phyloP scores from a whole-genome alignment of 768 basidiomycete species.

The Leccinum subgranulosum region DNA sequence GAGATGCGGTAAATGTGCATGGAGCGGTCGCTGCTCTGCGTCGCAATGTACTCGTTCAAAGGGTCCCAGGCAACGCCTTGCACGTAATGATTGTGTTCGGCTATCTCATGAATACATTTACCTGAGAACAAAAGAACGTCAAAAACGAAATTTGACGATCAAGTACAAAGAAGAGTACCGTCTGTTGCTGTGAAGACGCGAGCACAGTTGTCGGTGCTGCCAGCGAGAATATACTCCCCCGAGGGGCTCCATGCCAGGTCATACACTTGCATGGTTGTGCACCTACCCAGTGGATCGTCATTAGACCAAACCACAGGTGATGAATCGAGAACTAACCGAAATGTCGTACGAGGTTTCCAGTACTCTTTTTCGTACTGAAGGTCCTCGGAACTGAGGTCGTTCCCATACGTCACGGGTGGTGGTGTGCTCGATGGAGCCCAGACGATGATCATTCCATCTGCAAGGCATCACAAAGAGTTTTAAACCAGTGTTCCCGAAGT shows the following conservation, averaged over 20 bases:
- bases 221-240: slow-evolving; percentile 92
- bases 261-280: slow-evolving; percentile 94
- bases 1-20: slow-evolving; percentile 92
- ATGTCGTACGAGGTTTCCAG: slow-evolving; percentile 87
- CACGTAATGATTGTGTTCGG: slow-evolving; percentile 94
- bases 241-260: slow-evolving; percentile 97
- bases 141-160: not conserved
- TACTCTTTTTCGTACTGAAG: slow-evolving; percentile 88
- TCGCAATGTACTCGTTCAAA: slow-evolving; percentile 94
- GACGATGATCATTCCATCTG: slow-evolving; percentile 96
- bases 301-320: slow-evolving; percentile 3
- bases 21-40: slow-evolving; percentile 93
- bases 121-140: slow-evolving; percentile 40
- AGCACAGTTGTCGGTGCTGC: slow-evolving; percentile 94
- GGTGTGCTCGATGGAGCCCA: slow-evolving; percentile 85
- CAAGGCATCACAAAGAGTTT: not conserved
- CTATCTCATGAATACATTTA: slow-evolving; percentile 83
- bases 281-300: slow-evolving; percentile 42
- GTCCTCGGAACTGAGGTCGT: slow-evolving; percentile 75
- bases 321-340: slow-evolving; percentile 52
- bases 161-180: slow-evolving; percentile 39
- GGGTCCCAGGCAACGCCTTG: slow-evolving; percentile 99
- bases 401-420: slow-evolving; percentile 73
- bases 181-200: slow-evolving; percentile 75
- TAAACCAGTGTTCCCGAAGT: slow-evolving; percentile 2